phyloP scores from a whole-genome alignment of 2,329 filamentous ascomycete genomes.

The Trichoderma sp. region DNA sequence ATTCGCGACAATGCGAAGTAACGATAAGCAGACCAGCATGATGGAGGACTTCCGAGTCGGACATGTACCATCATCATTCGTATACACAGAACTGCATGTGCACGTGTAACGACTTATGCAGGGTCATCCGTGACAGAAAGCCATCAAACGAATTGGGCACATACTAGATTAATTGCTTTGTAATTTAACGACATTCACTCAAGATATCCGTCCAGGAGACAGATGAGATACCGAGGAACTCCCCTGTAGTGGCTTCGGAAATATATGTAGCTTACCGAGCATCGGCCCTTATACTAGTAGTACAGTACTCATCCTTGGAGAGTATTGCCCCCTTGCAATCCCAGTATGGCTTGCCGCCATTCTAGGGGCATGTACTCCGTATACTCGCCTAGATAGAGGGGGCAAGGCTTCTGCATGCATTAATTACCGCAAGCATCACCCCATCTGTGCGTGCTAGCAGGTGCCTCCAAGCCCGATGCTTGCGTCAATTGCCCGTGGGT shows the following conservation, averaged over 20 bases:
- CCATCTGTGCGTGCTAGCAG: background rate
- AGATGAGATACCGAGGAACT: background rate
- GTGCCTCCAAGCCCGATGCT: background rate
- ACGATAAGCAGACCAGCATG: background rate
- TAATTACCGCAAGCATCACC: background rate
- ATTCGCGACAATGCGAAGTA: background rate
- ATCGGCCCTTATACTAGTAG: too few relatives aligned
- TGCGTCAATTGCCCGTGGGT: background rate
- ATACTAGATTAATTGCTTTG: background rate
- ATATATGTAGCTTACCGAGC: background rate
- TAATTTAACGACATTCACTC: background rate
- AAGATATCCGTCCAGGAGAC: background rate
- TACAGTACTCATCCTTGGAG: background rate
- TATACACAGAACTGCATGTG: background rate
- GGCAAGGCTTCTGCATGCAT: background rate
- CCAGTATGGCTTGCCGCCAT: background rate
- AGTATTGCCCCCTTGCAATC: background rate
- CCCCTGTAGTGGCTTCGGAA: background rate
- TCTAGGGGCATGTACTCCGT: background rate
- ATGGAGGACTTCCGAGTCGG: background rate
- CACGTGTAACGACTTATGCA: background rate
- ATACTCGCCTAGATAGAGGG: background rate
- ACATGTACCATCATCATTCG: background rate
- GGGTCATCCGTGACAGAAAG: background rate
- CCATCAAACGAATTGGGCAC: background rate